Percentiles rank a stretch among this genome's conserved stretches.
Evolutionary conservation across 345 rosid genomes (phyloP).

Genomic region (Eucalyptus grandis): DNA sequence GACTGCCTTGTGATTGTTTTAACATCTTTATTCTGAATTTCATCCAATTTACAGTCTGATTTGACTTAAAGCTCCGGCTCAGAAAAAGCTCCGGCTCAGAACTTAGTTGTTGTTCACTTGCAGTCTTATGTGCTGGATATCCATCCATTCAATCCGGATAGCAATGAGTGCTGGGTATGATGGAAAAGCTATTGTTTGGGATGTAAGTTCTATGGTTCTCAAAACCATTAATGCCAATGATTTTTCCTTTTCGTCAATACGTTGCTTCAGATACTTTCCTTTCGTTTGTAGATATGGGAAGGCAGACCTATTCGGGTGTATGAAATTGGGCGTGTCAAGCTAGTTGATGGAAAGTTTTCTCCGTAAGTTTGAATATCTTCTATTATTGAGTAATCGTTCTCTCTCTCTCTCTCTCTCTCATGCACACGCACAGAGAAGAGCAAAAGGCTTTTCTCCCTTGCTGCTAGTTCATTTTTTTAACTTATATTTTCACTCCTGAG

Average conservation of each 20-base stretch:
- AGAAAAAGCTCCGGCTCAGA: not conserved
- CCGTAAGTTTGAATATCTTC: constrained; percentile 49
- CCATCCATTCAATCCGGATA: constrained; percentile 96
- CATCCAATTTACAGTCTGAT: not conserved
- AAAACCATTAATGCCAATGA: not conserved
- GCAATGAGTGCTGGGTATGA: constrained; percentile 99
- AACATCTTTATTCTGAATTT: not conserved
- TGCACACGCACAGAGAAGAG: not conserved
- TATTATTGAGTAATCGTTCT: not conserved
- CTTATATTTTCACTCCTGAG: not conserved
- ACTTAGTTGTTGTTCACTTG: constrained; percentile 4
- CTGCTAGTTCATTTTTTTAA: not conserved
- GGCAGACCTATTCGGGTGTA: constrained; percentile 79
- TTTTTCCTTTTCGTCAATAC: not conserved
- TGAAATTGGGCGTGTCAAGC: constrained; percentile 82
- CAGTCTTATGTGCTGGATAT: constrained; percentile 99
- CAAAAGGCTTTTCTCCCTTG: not conserved
- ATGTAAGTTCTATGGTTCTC: constrained; percentile 57
- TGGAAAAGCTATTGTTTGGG: constrained; percentile 96
- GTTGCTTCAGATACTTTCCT: not conserved
- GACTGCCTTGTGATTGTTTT: not conserved
- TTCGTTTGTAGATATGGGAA: constrained; percentile 80
- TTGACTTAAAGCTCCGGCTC: not conserved
- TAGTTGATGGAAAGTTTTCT: constrained; percentile 99
- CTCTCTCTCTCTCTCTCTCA: not conserved